Percentiles rank a stretch among this genome's conserved stretches.
These are phyloP conservation scores for Fusarium dimerum DNA, from an alignment of 2,329 filamentous ascomycete genomes.

Conservation along the genomic window DNA sequence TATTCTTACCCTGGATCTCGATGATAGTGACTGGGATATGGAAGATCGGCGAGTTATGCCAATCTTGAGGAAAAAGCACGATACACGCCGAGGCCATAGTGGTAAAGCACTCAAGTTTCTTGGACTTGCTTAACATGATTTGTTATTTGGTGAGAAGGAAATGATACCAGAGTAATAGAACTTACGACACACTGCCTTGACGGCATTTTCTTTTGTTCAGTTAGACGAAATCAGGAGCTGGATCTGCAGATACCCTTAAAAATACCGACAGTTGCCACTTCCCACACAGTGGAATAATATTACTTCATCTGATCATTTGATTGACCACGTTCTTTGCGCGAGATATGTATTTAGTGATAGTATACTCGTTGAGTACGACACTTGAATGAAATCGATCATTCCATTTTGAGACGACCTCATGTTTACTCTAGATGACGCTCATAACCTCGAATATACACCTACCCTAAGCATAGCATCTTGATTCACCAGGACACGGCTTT, in stretches of 20 bases:
- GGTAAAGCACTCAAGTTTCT: constrained; percentile 57
- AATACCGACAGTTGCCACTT: neutral
- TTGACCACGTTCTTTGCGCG: too few species aligned
- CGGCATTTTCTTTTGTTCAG: constrained; percentile 16
- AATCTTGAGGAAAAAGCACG: constrained; percentile 42
- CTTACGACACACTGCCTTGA: constrained; percentile 20
- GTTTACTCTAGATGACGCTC: too few species aligned
- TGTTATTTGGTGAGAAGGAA: neutral
- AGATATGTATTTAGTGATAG: too few species aligned
- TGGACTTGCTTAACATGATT: constrained; percentile 40
- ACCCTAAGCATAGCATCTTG: too few species aligned
- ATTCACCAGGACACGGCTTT: too few species aligned
- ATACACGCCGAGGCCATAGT: constrained; percentile 42
- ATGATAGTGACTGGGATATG: constrained; percentile 45
- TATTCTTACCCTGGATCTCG: constrained; percentile 38
- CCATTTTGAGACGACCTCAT: too few species aligned
- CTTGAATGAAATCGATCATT: too few species aligned
- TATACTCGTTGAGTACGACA: too few species aligned
- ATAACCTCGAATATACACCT: too few species aligned
- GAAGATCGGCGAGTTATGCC: constrained; percentile 57
- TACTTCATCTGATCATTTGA: neutral
- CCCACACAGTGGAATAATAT: neutral
- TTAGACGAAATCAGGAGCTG: neutral
- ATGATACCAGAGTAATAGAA: neutral
- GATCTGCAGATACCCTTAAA: neutral